phyloP scores from a whole-genome alignment of 2,329 filamentous ascomycete species.

The Diaporthe sp. region DNA sequence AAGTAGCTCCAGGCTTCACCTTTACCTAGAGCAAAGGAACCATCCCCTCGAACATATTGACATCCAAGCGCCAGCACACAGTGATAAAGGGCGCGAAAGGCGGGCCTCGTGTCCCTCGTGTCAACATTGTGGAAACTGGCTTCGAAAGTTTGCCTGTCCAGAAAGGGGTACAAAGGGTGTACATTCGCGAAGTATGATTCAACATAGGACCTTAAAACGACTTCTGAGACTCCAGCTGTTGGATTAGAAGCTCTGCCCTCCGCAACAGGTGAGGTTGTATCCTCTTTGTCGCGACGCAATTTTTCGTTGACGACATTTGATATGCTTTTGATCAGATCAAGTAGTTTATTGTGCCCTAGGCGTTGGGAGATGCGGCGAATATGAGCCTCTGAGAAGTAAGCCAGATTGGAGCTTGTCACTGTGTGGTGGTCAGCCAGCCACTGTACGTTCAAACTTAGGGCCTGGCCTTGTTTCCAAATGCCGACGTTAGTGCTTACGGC shows the following conservation, averaged over 20 bases:
- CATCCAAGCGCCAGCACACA: slow-evolving; percentile 4
- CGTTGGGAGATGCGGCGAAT: background rate
- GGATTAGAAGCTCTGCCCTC: background rate
- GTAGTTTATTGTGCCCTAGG: background rate
- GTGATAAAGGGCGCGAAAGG: slow-evolving; percentile 9
- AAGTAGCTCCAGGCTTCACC: slow-evolving; percentile 7
- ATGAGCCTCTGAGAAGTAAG: background rate
- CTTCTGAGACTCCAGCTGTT: background rate
- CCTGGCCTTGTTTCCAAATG: background rate
- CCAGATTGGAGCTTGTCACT: slow-evolving; percentile 9
- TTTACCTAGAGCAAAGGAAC: background rate
- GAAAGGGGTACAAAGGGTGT: slow-evolving; percentile 5
- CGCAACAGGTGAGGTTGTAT: background rate
- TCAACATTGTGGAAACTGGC: background rate
- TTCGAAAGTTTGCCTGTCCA: background rate
- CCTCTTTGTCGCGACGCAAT: background rate
- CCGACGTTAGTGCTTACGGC: background rate
- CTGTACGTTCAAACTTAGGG: too few species aligned
- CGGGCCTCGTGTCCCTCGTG: background rate
- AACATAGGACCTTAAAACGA: background rate
- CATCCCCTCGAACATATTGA: background rate
- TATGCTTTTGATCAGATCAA: background rate
- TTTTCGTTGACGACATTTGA: background rate
- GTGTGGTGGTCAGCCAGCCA: background rate
- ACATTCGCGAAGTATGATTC: slow-evolving; percentile 3